These are phyloP conservation scores for Calonectria multiphialidica DNA, from an alignment of 2,329 filamentous ascomycete species.

Conservation along the genomic window DNA sequence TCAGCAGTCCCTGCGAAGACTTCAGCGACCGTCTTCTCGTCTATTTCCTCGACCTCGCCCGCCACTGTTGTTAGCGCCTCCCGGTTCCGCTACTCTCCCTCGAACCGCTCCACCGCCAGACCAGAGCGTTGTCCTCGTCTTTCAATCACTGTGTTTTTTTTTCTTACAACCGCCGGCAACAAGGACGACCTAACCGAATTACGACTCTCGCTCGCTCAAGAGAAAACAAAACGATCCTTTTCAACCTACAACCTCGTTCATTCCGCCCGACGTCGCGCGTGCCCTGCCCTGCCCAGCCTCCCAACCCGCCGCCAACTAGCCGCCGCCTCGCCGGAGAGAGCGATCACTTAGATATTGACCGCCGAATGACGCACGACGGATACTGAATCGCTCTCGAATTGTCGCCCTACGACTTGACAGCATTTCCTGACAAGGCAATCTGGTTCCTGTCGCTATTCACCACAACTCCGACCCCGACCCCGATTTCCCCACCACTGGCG, in stretches of 20 bases:
- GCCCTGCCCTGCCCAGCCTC: conserved; percentile 24
- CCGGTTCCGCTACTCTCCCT: conserved; percentile 40
- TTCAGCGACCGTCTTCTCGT: neutral
- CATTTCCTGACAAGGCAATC: conserved; percentile 23
- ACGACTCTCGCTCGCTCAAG: conserved; percentile 24
- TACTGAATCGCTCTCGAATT: conserved; percentile 38
- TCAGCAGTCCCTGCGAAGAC: neutral
- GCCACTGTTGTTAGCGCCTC: conserved; percentile 28
- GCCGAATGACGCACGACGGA: conserved; percentile 41
- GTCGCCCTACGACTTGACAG: conserved; percentile 36
- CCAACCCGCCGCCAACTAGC: conserved; percentile 31
- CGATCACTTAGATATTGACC: conserved; percentile 35
- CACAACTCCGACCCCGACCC: conserved; percentile 6
- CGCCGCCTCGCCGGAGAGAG: conserved; percentile 14
- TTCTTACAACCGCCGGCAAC: conserved; percentile 28
- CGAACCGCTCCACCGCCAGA: conserved; percentile 44
- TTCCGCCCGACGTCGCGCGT: conserved; percentile 1
- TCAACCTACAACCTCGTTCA: neutral
- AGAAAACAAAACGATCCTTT: conserved; percentile 4
- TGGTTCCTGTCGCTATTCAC: conserved; percentile 11
- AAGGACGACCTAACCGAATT: conserved; percentile 10
- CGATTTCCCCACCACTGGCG: conserved; percentile 31
- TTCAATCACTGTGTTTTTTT: conserved; percentile 27
- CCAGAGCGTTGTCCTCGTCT: conserved; percentile 33
- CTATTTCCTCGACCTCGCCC: conserved; percentile 1